Evolutionary conservation across 1,139 yeast genomes (phyloP).

Genomic region (Nematodospora anomalae): DNA sequence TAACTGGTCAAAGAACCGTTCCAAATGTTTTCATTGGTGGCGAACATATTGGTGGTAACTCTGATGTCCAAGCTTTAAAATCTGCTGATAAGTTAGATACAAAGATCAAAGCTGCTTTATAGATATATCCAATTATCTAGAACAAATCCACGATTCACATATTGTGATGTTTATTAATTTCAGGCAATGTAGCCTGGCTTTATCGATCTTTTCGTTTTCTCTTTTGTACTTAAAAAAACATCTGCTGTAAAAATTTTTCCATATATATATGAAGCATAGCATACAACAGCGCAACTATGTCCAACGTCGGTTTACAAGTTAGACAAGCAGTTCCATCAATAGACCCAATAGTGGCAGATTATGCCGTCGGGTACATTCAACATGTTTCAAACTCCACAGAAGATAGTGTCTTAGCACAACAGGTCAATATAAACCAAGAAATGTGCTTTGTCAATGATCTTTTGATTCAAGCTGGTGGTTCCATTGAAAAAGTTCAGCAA

Average conservation of each 20-base stretch:
- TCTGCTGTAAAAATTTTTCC: conserved; percentile 5
- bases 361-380: conserved; percentile 85
- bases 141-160: not conserved
- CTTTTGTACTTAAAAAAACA: not conserved
- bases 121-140: no score
- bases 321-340: conserved; percentile 86
- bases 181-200: not conserved
- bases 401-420: conserved; percentile 79
- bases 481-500: conserved; percentile 49
- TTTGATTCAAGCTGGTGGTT: conserved; percentile 80
- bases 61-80: conserved; percentile 70
- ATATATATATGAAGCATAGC: no score
- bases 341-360: conserved; percentile 88
- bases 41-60: conserved; percentile 92
- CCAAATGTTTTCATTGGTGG: conserved; percentile 91
- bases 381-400: conserved; percentile 73
- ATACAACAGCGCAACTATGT: no score
- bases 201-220: no score
- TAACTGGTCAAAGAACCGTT: conserved; percentile 90
- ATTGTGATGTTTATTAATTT: not conserved
- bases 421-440: conserved; percentile 65
- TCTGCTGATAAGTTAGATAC: conserved; percentile 33
- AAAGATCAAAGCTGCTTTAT: conserved; percentile 43
- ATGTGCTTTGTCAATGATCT: conserved; percentile 63
- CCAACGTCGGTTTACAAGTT: conserved; percentile 63